Evolutionary conservation across 129 eudicot genomes (phyloP), one percentile per base, ranked within the genome.

Genomic region (Mikania micrantha): DNA sequence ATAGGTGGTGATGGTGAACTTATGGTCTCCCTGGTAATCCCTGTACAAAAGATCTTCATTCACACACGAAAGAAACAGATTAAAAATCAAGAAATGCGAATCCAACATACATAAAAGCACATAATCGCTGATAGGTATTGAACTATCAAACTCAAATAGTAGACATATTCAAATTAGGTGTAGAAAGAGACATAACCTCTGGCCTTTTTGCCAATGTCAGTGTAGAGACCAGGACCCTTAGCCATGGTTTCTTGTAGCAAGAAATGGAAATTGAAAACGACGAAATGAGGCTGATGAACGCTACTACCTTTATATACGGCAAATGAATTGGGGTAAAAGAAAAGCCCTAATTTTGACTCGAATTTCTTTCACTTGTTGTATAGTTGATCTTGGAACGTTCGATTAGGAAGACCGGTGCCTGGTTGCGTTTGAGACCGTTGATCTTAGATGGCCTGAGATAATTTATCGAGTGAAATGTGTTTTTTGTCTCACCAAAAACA

Each of bases 151-250:
- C 50, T 47, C 69, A 9, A 20, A 58, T 9, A 35, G 9, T n/a
- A 9, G 11, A 47, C 2, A 20, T 3, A 49, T 7, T 7, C 39
- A 49, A 52, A 39, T 9, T 27, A 61, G 44, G 35, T 29, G n/a
- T 4, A 9, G 40, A 50, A 0, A 63, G 45, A 34, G 22, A 53
- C 4, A 32, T 35, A 27, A 91, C 97, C 97, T 88, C 91, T 50
- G 22, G 98, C 82, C 58, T 68, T 80, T 67, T 85, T 88, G 87
- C 96, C 98, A 47, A 91, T 91, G 66, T 82, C 90, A 7, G 88
- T 40, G 84, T 91, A 91, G 41, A 88, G 95, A 63, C 98, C 98
- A 22, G 98, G 98, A 63, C 98, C 98, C 61, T 88, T 88, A 17
- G 57, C 95, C 98, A 91, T 93, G 75, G 34, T 48, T 63, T 45